Conservation (phyloP, 139 green algal genomes). For the Micractinium sp. region DNA sequence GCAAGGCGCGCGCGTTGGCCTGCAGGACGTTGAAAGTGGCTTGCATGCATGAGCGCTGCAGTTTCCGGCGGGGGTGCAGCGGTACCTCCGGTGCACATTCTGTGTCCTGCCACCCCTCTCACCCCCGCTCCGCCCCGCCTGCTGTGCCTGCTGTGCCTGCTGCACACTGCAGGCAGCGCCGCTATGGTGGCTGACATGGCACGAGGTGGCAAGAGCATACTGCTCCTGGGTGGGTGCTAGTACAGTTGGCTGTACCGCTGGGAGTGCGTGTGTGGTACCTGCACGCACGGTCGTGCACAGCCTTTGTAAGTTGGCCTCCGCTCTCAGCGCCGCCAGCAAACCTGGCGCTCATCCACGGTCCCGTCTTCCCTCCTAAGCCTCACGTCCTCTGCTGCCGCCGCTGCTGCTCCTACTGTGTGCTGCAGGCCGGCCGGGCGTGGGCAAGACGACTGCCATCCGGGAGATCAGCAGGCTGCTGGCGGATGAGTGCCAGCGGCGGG, state of each 20-base stretch:
- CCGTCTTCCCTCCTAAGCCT: neutral
- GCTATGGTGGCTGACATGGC: slow-evolving; percentile 24
- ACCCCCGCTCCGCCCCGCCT: neutral
- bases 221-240: slow-evolving; percentile 25
- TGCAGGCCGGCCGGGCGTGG: slow-evolving; percentile 84
- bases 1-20: too few relatives aligned
- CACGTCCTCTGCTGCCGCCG: neutral
- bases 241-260: too few relatives aligned
- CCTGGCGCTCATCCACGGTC: too few relatives aligned
- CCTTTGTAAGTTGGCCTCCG: too few relatives aligned
- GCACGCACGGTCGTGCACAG: too few relatives aligned
- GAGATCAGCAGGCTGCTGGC: slow-evolving; percentile 79
- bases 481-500: slow-evolving; percentile 35
- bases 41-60: too few relatives aligned
- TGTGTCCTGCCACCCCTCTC: neutral
- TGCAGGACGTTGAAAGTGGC: too few relatives aligned
- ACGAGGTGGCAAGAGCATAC: slow-evolving; percentile 13
- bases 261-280: too few relatives aligned
- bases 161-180: slow-evolving; percentile 3
- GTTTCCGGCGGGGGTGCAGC: too few relatives aligned
- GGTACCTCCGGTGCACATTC: too few relatives aligned
- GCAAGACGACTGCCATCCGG: slow-evolving; percentile 95
- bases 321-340: too few relatives aligned
- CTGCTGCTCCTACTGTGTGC: neutral
- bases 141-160: neutral